Base-by-base conservation (phyloP, 2,329 filamentous ascomycete genomes). In the Paracamarosporium sp. region DNA sequence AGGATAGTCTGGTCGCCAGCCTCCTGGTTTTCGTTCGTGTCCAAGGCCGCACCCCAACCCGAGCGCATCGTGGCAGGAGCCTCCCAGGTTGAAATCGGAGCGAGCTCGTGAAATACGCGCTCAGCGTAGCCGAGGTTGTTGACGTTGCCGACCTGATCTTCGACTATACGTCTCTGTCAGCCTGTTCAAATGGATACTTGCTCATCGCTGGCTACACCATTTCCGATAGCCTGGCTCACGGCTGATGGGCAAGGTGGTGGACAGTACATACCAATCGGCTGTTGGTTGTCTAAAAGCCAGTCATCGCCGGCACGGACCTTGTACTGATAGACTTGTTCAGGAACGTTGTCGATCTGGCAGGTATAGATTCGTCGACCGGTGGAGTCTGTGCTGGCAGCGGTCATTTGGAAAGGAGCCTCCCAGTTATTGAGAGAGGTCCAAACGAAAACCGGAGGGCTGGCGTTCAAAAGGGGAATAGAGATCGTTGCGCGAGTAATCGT, bases 381-480 rank as follows among this genome's bases (percentile, higher is more conserved):
- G 4, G 81, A 76, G 9, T 79, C 79, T 5, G 71, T 65, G 56
- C 76, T 80, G 3, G 63, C 52, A 9, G 84, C 74, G 89, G 93
- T 91, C 76, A 91, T 88, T 17, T 31, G 28, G 4, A 24, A 17
- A 45, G 85, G 78, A 1, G 85, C 83, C 38, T 85, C 73, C 90
- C 90, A 93, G 79, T 85, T 76, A 20, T 87, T 88, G 68, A 92
- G 89, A 22, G 86, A 86, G 15, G 89, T 90, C 11, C 88, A 88
- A 6, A 93, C 79, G 68, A 84, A 93, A 52, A 93, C 81, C 4
- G 90, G 90, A 51, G 90, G 87, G 55, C 83, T 78, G 1, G 86
- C 82, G 53, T 85, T 88, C 2, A 83, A 76, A 61, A 84, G 85
- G 53, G 80, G 79, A 77, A 87, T 92, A 55, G 82, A 85, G 68